Evolutionary conservation across 345 rosid genomes (phyloP).

Genomic region (Psidium friedrichsthalianum): DNA sequence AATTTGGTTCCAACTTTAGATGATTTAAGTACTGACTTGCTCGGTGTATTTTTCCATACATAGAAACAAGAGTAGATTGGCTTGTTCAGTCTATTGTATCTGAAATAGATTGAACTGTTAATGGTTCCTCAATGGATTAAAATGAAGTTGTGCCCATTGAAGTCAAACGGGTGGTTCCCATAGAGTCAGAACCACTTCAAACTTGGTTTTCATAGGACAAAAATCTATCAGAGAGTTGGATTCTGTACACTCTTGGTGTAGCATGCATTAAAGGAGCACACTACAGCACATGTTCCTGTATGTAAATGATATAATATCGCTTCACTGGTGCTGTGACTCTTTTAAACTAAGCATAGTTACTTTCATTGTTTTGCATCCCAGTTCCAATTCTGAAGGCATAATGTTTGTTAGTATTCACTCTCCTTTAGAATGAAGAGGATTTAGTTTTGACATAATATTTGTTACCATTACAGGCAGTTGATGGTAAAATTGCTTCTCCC

Average conservation of each 20-base stretch:
- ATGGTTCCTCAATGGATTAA: not conserved
- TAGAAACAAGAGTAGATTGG: not conserved
- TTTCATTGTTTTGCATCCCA: not conserved
- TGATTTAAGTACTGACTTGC: not conserved
- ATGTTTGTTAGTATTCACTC: not conserved
- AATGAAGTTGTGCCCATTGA: not conserved
- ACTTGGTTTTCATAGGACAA: not conserved
- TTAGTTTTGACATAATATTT: not conserved
- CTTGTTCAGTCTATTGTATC: not conserved
- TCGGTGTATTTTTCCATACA: not conserved
- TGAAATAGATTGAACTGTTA: not conserved
- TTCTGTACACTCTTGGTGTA: not conserved
- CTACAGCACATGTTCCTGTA: not conserved
- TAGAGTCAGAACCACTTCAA: not conserved
- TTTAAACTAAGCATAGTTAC: not conserved
- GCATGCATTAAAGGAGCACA: not conserved
- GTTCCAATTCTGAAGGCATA: not conserved
- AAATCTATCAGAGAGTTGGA: not conserved
- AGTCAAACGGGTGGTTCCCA: not conserved
- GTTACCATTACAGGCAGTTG: constrained; percentile 1
- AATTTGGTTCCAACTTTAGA: not conserved
- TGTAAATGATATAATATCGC: not conserved
- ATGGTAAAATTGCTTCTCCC: constrained; percentile 48
- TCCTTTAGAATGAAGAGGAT: not conserved
- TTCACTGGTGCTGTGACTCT: not conserved